These are phyloP conservation scores for Hyphodiscus hymeniophilus DNA, from an alignment of 495 filamentous ascomycete species.

Conservation along the genomic window DNA sequence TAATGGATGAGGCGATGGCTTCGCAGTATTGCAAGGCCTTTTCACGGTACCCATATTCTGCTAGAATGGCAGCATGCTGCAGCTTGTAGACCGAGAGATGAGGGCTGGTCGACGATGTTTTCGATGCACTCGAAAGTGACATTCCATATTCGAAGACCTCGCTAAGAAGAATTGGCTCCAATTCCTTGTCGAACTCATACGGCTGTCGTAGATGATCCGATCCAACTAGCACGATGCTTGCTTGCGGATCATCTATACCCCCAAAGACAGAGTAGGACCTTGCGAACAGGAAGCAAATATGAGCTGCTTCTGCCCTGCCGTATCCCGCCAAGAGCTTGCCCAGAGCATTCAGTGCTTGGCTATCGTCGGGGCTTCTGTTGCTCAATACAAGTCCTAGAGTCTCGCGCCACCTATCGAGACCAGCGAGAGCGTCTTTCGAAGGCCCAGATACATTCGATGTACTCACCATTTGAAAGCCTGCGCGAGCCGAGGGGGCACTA, in stretches of 20 bases:
- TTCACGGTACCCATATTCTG: constrained; percentile 69
- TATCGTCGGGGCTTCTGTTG: constrained; percentile 78
- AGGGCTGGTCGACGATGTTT: constrained; percentile 50
- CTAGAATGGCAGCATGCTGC: constrained; percentile 72
- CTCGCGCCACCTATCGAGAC: constrained; percentile 89
- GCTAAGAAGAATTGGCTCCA: constrained; percentile 78
- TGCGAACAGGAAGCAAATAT: constrained; percentile 68
- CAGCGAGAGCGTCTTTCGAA: constrained; percentile 67
- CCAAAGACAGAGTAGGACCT: constrained; percentile 56
- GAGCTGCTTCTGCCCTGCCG: constrained; percentile 81
- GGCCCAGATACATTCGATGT: constrained; percentile 51
- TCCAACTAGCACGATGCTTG: constrained; percentile 75
- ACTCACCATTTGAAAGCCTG: constrained; percentile 83
- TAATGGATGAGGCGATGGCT: constrained; percentile 68
- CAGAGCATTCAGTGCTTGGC: constrained; percentile 64
- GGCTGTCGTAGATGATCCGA: constrained; percentile 63
- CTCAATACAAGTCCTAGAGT: constrained; percentile 76
- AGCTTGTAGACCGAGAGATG: constrained; percentile 88
- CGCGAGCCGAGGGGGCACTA: constrained; percentile 93
- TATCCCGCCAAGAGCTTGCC: constrained; percentile 81
- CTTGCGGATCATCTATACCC: constrained; percentile 73
- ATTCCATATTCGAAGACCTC: constrained; percentile 89
- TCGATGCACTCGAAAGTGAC: constrained; percentile 49
- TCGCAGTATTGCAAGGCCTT: constrained; percentile 93
- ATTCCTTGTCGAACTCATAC: constrained; percentile 60